Percentiles rank a stretch among this genome's conserved stretches.
These are phyloP conservation scores for Ziziphus jujuba DNA, from an alignment of 306 rosid species.

Conservation along the genomic window DNA sequence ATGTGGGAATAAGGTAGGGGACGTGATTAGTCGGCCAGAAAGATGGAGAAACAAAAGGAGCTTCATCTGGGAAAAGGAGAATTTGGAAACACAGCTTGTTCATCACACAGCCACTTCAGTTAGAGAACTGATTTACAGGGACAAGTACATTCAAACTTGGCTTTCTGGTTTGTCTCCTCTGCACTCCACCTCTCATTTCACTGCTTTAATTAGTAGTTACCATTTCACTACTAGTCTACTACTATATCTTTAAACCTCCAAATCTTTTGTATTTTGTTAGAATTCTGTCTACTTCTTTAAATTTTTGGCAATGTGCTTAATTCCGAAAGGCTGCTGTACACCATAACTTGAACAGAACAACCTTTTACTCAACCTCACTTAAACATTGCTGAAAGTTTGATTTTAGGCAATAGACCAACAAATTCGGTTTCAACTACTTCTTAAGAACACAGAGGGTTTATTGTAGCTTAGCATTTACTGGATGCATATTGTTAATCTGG, in stretches of 20 bases:
- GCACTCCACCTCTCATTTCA: slow-evolving; percentile 8
- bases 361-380: not conserved
- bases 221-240: not conserved
- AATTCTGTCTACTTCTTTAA: no score
- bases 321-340: no score
- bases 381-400: not conserved
- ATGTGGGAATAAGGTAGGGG: slow-evolving; percentile 57
- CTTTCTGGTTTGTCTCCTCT: slow-evolving; percentile 53
- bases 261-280: no score
- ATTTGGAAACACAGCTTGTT: slow-evolving; percentile 18
- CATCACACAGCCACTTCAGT: slow-evolving; percentile 36
- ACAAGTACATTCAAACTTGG: slow-evolving; percentile 26
- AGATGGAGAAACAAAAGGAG: slow-evolving; percentile 28
- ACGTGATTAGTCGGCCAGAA: slow-evolving; percentile 37
- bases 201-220: no score
- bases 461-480: no score
- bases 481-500: no score
- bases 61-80: slow-evolving; percentile 19
- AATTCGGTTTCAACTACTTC: no score
- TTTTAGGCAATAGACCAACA: no score
- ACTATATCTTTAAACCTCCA: no score
- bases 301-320: no score
- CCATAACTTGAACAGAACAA: not conserved
- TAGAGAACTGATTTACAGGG: slow-evolving; percentile 22
- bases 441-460: no score